phyloP scores from a whole-genome alignment of 2,329 filamentous ascomycete species.

The Aureobasidium sp. region DNA sequence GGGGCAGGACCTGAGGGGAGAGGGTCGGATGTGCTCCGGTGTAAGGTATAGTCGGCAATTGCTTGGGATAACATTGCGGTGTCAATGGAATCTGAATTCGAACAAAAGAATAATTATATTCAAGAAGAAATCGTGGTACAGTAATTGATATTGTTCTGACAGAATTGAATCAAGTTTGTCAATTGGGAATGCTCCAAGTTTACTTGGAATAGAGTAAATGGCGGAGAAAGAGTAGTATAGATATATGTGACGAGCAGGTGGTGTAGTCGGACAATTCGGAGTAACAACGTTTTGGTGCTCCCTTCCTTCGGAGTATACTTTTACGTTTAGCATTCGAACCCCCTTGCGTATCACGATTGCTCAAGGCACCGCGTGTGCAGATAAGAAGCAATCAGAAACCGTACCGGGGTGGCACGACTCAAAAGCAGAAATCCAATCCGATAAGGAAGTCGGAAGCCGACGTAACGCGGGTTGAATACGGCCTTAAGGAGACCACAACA shows the following conservation, averaged over 20 bases:
- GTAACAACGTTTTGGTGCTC: background rate
- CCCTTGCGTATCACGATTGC: background rate
- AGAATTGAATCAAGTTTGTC: background rate
- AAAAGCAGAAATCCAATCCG: background rate
- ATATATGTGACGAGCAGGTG: background rate
- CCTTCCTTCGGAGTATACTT: slow-evolving; percentile 2
- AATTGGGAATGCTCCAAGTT: background rate
- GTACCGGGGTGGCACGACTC: background rate
- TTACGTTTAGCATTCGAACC: background rate
- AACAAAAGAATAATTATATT: background rate
- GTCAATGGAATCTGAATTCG: background rate
- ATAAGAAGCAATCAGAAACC: background rate
- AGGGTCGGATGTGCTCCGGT: background rate
- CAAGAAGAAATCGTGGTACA: background rate
- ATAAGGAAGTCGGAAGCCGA: background rate
- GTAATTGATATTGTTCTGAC: background rate
- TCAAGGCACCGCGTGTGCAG: background rate
- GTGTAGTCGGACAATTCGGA: background rate
- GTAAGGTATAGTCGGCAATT: background rate
- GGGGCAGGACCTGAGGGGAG: slow-evolving; percentile 1
- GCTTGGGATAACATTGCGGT: background rate
- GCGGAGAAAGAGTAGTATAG: background rate
- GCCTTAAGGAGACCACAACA: background rate
- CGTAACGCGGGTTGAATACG: background rate
- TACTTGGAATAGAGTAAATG: background rate